These are phyloP conservation scores for Pyrrhoderma lamaoense DNA, from an alignment of 1,284 basidiomycete species.

Conservation along the genomic window DNA sequence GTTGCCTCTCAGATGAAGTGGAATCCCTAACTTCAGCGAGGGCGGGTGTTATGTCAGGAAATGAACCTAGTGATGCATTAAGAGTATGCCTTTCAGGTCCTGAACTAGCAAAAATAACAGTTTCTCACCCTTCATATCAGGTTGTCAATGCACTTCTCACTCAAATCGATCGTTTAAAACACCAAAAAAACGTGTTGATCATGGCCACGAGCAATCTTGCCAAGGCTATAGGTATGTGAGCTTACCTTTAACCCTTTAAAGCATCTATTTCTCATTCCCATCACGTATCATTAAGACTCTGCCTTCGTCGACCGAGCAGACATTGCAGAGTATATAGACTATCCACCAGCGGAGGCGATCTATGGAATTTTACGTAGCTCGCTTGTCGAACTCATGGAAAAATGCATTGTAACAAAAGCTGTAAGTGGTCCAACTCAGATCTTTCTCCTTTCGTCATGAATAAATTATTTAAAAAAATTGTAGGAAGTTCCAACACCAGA, in stretches of 20 bases:
- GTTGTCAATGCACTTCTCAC: constrained; percentile 97
- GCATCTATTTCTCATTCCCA: too few relatives aligned
- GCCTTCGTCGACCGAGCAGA: constrained; percentile 98
- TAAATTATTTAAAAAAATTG: background rate
- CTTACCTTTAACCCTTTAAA: background rate
- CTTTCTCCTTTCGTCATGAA: background rate
- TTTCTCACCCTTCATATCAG: constrained; percentile 33
- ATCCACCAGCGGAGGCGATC: constrained; percentile 84
- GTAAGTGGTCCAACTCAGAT: constrained; percentile 34
- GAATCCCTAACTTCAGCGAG: constrained; percentile 92
- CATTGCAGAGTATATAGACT: constrained; percentile 90
- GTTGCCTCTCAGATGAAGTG: constrained; percentile 71
- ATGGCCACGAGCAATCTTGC: constrained; percentile 97
- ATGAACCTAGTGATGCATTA: constrained; percentile 93
- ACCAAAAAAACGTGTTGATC: constrained; percentile 88
- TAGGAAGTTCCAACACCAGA: constrained; percentile 60
- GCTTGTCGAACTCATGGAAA: constrained; percentile 71
- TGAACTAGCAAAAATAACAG: background rate
- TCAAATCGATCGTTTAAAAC: constrained; percentile 92
- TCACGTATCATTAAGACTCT: constrained; percentile 64
- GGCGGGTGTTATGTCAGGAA: constrained; percentile 88
- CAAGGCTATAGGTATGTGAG: constrained; percentile 77
- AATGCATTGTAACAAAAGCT: constrained; percentile 57
- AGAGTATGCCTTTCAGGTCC: constrained; percentile 25
- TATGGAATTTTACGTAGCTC: constrained; percentile 91